Percentiles rank a stretch among this genome's conserved stretches.
These are phyloP conservation scores for Dispira simplex DNA, from an alignment of 192 early-diverging fungal species.

Conservation along the genomic window DNA sequence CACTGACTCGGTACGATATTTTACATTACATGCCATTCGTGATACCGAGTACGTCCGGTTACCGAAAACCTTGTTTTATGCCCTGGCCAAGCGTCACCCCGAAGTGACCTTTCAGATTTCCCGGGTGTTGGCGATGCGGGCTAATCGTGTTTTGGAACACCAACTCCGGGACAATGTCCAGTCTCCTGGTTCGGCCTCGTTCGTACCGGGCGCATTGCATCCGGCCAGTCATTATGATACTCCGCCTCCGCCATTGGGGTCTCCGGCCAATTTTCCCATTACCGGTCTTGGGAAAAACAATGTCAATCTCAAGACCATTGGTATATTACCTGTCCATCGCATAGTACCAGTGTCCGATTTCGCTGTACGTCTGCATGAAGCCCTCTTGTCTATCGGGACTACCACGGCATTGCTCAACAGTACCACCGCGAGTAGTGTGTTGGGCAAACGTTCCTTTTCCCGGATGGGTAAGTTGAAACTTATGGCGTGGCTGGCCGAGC, in stretches of 20 bases:
- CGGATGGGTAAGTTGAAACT: conserved; percentile 87
- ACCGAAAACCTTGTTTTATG: conserved; percentile 88
- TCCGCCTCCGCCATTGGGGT: conserved; percentile 16
- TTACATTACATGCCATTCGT: conserved; percentile 92
- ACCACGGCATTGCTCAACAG: conserved; percentile 65
- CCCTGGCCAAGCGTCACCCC: conserved; percentile 75
- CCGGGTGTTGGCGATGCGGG: conserved; percentile 69
- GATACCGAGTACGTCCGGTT: conserved; percentile 92
- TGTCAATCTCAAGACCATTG: conserved; percentile 87
- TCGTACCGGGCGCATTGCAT: conserved; percentile 12
- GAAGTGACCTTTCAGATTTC: conserved; percentile 85
- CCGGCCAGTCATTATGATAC: background rate
- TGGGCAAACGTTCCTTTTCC: conserved; percentile 87
- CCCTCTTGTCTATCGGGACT: conserved; percentile 52
- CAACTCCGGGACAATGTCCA: conserved; percentile 17
- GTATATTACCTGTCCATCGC: conserved; percentile 72
- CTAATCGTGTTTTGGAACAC: conserved; percentile 30
- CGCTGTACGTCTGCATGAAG: conserved; percentile 61
- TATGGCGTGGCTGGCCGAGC: conserved; percentile 82
- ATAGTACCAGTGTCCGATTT: conserved; percentile 79
- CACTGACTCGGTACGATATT: conserved; percentile 46
- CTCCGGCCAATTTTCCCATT: conserved; percentile 11
- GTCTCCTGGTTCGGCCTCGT: background rate
- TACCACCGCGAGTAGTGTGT: conserved; percentile 53
- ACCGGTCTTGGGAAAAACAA: conserved; percentile 62